Base-by-base conservation (phyloP, 768 basidiomycete genomes). In the Macrolepiota fuliginosa region DNA sequence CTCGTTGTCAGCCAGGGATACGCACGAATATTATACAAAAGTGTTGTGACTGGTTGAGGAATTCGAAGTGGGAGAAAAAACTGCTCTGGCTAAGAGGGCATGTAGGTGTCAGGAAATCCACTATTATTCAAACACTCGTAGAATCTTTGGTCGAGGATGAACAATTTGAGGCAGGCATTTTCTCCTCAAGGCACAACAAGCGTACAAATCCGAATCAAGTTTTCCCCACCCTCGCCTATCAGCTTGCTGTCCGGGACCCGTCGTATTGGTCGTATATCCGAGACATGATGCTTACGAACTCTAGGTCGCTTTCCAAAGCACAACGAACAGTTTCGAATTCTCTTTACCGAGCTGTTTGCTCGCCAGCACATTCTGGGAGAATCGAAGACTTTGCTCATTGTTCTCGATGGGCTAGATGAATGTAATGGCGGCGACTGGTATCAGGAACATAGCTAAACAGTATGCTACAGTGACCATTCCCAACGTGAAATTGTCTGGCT, bases 71-170 rank as follows among this genome's bases (percentile, higher is more conserved):
- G 37, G 37, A 57, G 15, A 46, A 58, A 11, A 58, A 37, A 2
- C 25, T 68, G 13, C 29, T 68, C 3, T 70, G 68, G 69, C 53
- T 72, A 0, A 45, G 60, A 15, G 71, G 72, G 0, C 65, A 69
- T 0, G 71, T 68, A 17, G 71, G 73, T 0, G 62, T 67, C 1
- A 72, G 73, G 0, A 72, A 72, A 55, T 64, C 72, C 0, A 67
- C 71, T 1, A 60, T 77, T 9, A 64, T 67, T 15, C 75, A 75
- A 45, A 72, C 73, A 0, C 62, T 75, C 0, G 70, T 72, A 11
- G 67, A 74, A 39, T 15, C 35, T 4, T 13, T 25, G 2, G 45
- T 36, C 9, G 32, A 60, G 19, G 55, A 45, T 5, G 37, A 42
- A 4, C 55, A 29, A 3, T 56, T 70, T 3, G 65, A 58, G 13